These are phyloP conservation scores for Diaporthe longicolla DNA, from an alignment of 2,329 filamentous ascomycete genomes.

Conservation along the genomic window DNA sequence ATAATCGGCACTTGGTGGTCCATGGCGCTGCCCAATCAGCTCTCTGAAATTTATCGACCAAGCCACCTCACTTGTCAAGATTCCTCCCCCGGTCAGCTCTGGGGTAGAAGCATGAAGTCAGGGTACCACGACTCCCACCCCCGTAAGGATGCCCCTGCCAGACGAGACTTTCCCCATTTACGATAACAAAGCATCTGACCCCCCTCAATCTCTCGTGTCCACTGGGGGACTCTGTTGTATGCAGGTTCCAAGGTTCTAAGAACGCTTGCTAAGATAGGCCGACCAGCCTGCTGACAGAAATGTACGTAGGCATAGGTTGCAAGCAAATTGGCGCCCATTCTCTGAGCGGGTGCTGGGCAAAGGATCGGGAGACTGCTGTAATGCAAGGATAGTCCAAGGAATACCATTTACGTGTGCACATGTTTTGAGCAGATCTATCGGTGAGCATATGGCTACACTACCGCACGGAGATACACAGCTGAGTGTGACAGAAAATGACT, in stretches of 20 bases:
- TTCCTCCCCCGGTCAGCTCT: not conserved
- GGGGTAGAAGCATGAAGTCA: not conserved
- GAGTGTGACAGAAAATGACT: no score
- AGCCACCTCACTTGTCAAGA: not conserved
- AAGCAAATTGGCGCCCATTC: not conserved
- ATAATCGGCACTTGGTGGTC: not conserved
- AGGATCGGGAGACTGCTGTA: not conserved
- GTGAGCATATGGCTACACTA: no score
- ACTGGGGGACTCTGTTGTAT: not conserved
- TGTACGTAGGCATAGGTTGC: no score
- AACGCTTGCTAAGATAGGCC: not conserved
- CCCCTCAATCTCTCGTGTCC: not conserved
- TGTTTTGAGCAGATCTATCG: no score
- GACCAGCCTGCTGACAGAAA: not conserved
- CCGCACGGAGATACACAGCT: no score
- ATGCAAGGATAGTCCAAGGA: not conserved
- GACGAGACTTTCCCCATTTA: slow-evolving; percentile 15
- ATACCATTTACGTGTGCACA: no score
- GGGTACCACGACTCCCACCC: not conserved
- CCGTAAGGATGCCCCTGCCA: not conserved
- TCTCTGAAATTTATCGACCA: not conserved
- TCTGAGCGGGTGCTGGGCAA: not conserved
- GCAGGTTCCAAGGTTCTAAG: not conserved
- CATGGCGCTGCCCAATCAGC: not conserved
- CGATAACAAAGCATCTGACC: not conserved